phyloP scores from a whole-genome alignment of 2,329 filamentous ascomycete species.

The Leptographium flavum region DNA sequence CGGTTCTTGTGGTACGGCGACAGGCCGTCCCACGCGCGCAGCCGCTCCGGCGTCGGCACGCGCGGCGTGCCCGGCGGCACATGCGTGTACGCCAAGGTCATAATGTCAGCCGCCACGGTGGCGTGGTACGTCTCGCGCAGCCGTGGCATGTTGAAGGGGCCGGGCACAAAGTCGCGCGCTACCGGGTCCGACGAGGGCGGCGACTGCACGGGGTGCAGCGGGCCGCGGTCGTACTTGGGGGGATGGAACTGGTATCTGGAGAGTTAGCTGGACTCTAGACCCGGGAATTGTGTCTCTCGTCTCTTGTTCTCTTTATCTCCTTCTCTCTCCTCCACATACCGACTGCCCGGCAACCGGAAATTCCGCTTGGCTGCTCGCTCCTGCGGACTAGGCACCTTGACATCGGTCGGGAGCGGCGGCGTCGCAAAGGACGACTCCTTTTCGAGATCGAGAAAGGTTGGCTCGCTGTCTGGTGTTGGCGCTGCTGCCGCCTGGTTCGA shows the following conservation, averaged over 20 bases:
- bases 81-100: slow-evolving; percentile 82
- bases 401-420: slow-evolving; percentile 24
- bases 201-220: slow-evolving; percentile 82
- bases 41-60: slow-evolving; percentile 41
- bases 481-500: slow-evolving; percentile 24
- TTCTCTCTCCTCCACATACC: slow-evolving; percentile 19
- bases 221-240: slow-evolving; percentile 88
- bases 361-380: slow-evolving; percentile 21
- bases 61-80: slow-evolving; percentile 58
- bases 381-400: slow-evolving; percentile 25
- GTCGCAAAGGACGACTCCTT: slow-evolving; percentile 30
- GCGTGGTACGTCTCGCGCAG: slow-evolving; percentile 81
- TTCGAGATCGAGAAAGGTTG: slow-evolving; percentile 34
- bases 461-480: slow-evolving; percentile 6
- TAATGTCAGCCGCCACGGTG: slow-evolving; percentile 74
- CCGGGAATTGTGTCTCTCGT: neutral
- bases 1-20: slow-evolving; percentile 93
- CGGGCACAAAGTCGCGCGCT: slow-evolving; percentile 77
- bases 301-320: neutral
- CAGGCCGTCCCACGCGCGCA: slow-evolving; percentile 76
- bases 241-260: slow-evolving; percentile 84
- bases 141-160: slow-evolving; percentile 78
- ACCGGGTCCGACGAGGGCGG: slow-evolving; percentile 75
- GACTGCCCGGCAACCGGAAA: slow-evolving; percentile 29
- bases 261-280: slow-evolving; percentile 9